phyloP scores from a whole-genome alignment of 2,329 filamentous ascomycete species.

The Didymella arachidicola region DNA sequence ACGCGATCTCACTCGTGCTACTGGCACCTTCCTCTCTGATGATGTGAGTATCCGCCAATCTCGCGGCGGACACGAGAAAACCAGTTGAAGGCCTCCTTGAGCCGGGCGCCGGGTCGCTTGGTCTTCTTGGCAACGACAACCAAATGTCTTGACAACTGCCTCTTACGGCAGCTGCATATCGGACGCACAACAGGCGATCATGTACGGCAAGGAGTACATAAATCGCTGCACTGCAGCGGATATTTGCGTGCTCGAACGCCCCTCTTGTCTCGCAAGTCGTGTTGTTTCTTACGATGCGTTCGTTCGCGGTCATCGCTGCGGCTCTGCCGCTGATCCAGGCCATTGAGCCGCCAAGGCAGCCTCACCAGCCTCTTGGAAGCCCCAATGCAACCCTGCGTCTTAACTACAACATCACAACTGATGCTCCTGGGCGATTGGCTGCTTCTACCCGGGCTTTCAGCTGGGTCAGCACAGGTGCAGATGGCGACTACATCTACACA shows the following conservation, averaged over 20 bases:
- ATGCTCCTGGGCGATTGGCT: conserved; percentile 48
- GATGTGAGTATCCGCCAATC: conserved; percentile 24
- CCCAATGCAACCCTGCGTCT: conserved; percentile 63
- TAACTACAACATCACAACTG: conserved; percentile 67
- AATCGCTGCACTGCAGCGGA: conserved; percentile 19
- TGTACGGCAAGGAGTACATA: conserved; percentile 34
- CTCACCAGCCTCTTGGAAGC: conserved; percentile 62
- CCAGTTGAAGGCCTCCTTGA: conserved; percentile 36
- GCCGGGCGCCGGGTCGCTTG: conserved; percentile 44
- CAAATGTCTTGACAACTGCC: conserved; percentile 47
- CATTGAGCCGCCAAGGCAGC: conserved; percentile 61
- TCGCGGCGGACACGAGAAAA: conserved; percentile 19
- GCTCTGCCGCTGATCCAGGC: conserved; percentile 40
- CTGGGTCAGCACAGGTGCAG: conserved; percentile 66
- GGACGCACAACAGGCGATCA: conserved; percentile 32
- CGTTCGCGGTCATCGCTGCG: conserved; percentile 38
- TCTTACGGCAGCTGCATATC: conserved; percentile 43
- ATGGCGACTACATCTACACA: conserved; percentile 68
- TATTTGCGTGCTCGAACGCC: conserved; percentile 26
- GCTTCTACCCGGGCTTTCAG: conserved; percentile 59
- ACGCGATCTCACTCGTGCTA: conserved; percentile 11
- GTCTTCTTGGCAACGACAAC: conserved; percentile 40
- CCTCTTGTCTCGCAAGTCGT: conserved; percentile 28
- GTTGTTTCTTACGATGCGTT: conserved; percentile 37
- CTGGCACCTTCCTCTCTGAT: conserved; percentile 39